Conservation (phyloP, 176 grass and related monocot genomes). For the Oryza glumipatula region DNA sequence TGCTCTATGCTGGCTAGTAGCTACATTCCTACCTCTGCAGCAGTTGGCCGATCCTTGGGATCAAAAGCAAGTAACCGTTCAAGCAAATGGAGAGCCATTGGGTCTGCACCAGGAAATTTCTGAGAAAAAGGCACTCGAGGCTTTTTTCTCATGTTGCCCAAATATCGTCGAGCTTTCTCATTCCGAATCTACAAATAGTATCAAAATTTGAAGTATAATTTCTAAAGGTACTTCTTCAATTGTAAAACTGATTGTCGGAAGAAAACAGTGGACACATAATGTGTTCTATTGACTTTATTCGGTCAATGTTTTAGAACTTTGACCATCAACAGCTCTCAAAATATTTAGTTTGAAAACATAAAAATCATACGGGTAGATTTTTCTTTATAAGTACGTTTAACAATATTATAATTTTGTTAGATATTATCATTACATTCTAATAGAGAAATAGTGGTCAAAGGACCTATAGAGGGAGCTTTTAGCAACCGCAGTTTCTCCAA, state of each 20-base stretch:
- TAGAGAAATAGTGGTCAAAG: no score
- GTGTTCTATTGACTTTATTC: background rate
- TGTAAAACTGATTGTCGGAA: background rate
- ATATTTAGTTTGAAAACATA: no score
- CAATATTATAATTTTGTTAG: no score
- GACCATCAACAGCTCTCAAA: no score
- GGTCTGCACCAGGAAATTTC: conserved; percentile 74
- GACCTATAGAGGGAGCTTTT: no score
- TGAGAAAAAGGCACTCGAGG: conserved; percentile 61
- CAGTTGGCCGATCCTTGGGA: conserved; percentile 71
- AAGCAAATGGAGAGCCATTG: conserved; percentile 74
- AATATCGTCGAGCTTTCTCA: conserved; percentile 79
- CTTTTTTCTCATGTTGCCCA: conserved; percentile 72
- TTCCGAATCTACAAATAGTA: conserved; percentile 67
- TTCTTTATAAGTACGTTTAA: no score
- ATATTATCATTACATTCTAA: no score
- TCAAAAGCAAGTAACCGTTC: conserved; percentile 77
- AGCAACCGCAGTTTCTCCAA: no score
- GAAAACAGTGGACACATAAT: background rate
- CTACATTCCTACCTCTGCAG: conserved; percentile 64
- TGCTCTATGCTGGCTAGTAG: conserved; percentile 8
- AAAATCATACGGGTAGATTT: no score
- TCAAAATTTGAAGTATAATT: conserved; percentile 5
- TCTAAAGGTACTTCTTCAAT: background rate
- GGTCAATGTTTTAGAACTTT: no score